Evolutionary conservation across 2,329 filamentous ascomycete genomes (phyloP).

Genomic region (Fonsecaea pedrosoi): DNA sequence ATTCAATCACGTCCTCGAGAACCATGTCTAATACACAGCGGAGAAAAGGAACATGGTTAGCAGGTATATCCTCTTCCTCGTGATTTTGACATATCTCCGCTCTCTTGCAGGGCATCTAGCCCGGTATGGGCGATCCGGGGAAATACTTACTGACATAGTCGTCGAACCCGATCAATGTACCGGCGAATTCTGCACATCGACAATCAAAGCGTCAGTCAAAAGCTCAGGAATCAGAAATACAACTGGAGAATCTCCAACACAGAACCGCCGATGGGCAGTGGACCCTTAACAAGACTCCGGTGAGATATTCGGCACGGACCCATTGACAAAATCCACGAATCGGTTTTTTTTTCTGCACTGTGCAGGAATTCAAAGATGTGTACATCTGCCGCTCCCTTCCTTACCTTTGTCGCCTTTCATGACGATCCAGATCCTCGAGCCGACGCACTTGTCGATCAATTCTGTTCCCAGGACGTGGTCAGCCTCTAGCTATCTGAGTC

Average conservation of each 20-base stretch:
- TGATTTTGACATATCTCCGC: not conserved
- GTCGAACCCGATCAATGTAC: slow-evolving; percentile 92
- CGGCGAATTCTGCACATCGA: slow-evolving; percentile 78
- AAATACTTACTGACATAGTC: slow-evolving; percentile 95
- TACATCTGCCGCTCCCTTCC: not conserved
- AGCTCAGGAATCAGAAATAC: not conserved
- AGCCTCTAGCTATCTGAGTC: not conserved
- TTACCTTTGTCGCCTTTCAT: slow-evolving; percentile 99
- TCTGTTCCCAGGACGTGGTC: slow-evolving; percentile 63
- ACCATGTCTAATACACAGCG: slow-evolving; percentile 79
- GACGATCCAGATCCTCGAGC: slow-evolving; percentile 96
- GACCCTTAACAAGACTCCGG: not conserved
- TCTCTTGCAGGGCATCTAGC: not conserved
- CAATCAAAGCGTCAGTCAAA: slow-evolving; percentile 8
- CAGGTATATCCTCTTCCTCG: not conserved
- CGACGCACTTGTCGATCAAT: slow-evolving; percentile 98
- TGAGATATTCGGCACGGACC: not conserved
- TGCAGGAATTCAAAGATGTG: not conserved
- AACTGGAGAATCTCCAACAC: not conserved
- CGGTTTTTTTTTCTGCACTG: not conserved
- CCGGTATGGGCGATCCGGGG: not conserved
- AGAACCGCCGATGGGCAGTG: slow-evolving; percentile 19
- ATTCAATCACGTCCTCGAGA: slow-evolving; percentile 94
- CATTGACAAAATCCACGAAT: not conserved
- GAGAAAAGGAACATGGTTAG: not conserved